These are phyloP conservation scores for Blastobotrys raffinosifermentans DNA, from an alignment of 1,139 yeast genomes.

Conservation along the genomic window DNA sequence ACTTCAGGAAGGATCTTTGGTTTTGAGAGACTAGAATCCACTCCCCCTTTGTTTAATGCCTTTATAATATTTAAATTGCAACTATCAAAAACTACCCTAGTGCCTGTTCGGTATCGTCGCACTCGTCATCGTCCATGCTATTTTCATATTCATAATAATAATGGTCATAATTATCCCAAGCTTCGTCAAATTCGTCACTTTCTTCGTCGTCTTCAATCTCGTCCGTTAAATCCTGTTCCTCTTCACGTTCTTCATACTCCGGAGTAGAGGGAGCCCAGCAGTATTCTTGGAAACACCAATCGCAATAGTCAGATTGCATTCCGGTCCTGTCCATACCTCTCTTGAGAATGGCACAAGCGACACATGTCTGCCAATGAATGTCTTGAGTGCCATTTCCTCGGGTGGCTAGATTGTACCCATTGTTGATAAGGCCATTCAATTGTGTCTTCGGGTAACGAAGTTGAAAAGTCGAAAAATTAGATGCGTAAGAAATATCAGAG, in stretches of 20 bases:
- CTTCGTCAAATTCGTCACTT: too few species aligned
- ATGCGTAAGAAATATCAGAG: slow-evolving; percentile 56
- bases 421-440: slow-evolving; percentile 55
- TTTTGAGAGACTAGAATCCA: slow-evolving; percentile 49
- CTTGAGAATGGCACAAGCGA: slow-evolving; percentile 83
- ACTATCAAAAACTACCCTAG: too few species aligned
- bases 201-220: too few species aligned
- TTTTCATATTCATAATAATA: too few species aligned
- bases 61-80: too few species aligned
- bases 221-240: too few species aligned
- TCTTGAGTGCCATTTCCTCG: slow-evolving; percentile 70
- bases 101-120: too few species aligned
- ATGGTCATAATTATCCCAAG: too few species aligned
- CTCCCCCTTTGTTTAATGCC: too few species aligned
- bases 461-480: slow-evolving; percentile 70
- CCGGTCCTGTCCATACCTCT: slow-evolving; percentile 74
- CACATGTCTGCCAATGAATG: slow-evolving; percentile 68
- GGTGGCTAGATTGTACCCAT: slow-evolving; percentile 76
- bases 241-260: too few species aligned
- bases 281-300: slow-evolving; percentile 61
- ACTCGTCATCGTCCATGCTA: too few species aligned
- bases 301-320: slow-evolving; percentile 64
- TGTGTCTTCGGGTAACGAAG: slow-evolving; percentile 56
- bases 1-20: slow-evolving; percentile 61
- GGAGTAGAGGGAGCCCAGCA: too few species aligned